Conservation (phyloP, 2,329 filamentous ascomycete genomes). For the Pestalotiopsis sp. region DNA sequence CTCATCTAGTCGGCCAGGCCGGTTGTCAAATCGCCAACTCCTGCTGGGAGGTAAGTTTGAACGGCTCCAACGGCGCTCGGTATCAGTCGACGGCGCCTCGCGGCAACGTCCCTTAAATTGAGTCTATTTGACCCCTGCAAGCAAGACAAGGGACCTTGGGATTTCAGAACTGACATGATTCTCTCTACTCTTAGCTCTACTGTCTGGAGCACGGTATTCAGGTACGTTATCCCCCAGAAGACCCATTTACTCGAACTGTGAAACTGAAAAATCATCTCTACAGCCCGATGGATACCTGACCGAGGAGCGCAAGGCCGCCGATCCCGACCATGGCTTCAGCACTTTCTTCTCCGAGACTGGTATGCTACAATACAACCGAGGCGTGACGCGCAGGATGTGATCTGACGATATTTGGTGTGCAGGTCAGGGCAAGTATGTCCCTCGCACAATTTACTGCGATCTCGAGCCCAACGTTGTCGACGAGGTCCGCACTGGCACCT, state of each 20-base stretch:
- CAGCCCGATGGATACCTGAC: constrained; percentile 99
- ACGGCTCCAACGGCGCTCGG: background rate
- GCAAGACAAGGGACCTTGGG: background rate
- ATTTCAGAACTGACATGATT: constrained; percentile 16
- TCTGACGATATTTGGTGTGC: constrained; percentile 15
- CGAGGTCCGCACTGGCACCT: constrained; percentile 96
- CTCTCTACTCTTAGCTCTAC: constrained; percentile 74
- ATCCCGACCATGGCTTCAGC: constrained; percentile 97
- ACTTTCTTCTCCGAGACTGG: constrained; percentile 99
- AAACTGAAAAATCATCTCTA: constrained; percentile 35
- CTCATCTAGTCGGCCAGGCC: constrained; percentile 87
- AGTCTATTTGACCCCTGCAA: constrained; percentile 3
- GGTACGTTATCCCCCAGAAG: constrained; percentile 59
- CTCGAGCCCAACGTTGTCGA: constrained; percentile 99
- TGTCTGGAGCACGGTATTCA: constrained; percentile 99
- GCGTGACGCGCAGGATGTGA: background rate
- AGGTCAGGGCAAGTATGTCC: constrained; percentile 99
- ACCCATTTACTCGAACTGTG: constrained; percentile 10
- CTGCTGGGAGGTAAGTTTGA: constrained; percentile 94
- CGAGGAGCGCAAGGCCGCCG: constrained; percentile 92
- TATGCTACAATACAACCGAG: constrained; percentile 46
- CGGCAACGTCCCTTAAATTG: background rate
- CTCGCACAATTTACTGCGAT: constrained; percentile 98
- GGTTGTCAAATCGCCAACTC: constrained; percentile 99
- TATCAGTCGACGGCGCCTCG: background rate